Evolutionary conservation across 225 moss, liverwort and hornwort genomes (phyloP).

Genomic region (Sphagnum contortum): DNA sequence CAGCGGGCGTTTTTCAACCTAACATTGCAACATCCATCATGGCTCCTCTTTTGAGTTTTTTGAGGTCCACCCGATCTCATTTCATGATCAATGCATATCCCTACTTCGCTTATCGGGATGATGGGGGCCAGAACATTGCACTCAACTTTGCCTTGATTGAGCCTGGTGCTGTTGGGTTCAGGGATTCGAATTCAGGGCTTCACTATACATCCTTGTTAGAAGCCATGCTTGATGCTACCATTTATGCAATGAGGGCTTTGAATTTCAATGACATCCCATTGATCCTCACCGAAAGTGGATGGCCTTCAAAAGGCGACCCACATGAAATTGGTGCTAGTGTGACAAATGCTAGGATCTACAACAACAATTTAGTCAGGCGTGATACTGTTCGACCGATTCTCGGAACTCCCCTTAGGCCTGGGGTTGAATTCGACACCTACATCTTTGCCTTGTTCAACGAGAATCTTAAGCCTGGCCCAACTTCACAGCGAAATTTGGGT

Average conservation of each 20-base stretch:
- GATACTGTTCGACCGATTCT: slow-evolving; percentile 13
- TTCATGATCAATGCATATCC: slow-evolving; percentile 73
- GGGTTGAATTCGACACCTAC: slow-evolving; percentile 19
- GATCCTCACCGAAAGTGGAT: slow-evolving; percentile 26
- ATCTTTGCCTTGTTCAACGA: slow-evolving; percentile 65
- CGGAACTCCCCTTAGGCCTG: slow-evolving; percentile 48
- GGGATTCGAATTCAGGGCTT: slow-evolving; percentile 19
- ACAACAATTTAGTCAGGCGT: slow-evolving; percentile 32
- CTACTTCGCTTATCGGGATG: slow-evolving; percentile 34
- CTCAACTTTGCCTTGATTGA: slow-evolving; percentile 39
- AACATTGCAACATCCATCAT: not conserved
- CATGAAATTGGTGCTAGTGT: slow-evolving; percentile 14
- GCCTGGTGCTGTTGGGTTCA: slow-evolving; percentile 9
- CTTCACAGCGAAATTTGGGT: slow-evolving; percentile 43
- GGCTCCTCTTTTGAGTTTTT: slow-evolving; percentile 35
- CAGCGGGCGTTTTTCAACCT: slow-evolving; percentile 2
- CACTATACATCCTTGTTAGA: slow-evolving; percentile 24
- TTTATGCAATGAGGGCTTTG: slow-evolving; percentile 15
- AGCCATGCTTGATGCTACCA: slow-evolving; percentile 13
- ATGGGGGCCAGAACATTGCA: slow-evolving; percentile 9
- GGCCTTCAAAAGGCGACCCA: slow-evolving; percentile 39
- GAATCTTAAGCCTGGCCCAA: slow-evolving; percentile 35
- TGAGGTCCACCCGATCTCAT: slow-evolving; percentile 24
- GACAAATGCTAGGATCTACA: slow-evolving; percentile 34
- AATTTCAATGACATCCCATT: slow-evolving; percentile 7